Conservation (phyloP, 768 basidiomycete species). For the Filobasidium floriforme region DNA sequence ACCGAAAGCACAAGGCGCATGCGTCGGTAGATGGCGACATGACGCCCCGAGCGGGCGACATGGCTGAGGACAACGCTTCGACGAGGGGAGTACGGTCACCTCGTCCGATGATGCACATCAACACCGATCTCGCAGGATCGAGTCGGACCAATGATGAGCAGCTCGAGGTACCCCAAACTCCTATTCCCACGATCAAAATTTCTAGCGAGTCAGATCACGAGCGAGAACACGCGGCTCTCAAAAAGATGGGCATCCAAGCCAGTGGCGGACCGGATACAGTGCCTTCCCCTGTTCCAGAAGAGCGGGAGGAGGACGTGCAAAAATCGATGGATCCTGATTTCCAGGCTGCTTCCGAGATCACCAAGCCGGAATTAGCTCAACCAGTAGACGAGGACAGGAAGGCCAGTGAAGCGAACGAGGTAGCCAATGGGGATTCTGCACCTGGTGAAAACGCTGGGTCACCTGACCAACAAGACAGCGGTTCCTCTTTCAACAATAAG, state of each 20-base stretch:
- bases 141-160: conserved; percentile 27
- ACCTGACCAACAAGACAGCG: conserved; percentile 27
- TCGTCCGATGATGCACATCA: conserved; percentile 7
- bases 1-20: conserved; percentile 88
- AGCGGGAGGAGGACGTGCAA: conserved; percentile 36
- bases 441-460: conserved; percentile 21
- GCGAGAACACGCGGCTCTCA: conserved; percentile 53
- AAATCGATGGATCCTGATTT: conserved; percentile 13
- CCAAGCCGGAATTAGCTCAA: conserved; percentile 39
- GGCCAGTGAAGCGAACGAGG: conserved; percentile 7
- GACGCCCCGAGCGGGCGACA: conserved; percentile 39
- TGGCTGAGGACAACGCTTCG: conserved; percentile 30
- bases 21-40: conserved; percentile 51
- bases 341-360: conserved; percentile 31
- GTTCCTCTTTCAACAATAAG: conserved; percentile 92
- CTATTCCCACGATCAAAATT: conserved; percentile 65
- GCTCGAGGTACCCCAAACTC: conserved; percentile 27
- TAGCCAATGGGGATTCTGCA: conserved; percentile 31
- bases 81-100: conserved; percentile 25
- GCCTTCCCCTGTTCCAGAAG: conserved; percentile 29
- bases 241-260: conserved; percentile 35
- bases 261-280: conserved; percentile 30
- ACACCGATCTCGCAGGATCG: conserved; percentile 2
- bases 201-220: conserved; percentile 63
- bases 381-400: conserved; percentile 20